These are phyloP conservation scores for Elongisporangium prolatum DNA, from an alignment of 352 stramenopile species.

Conservation along the genomic window DNA sequence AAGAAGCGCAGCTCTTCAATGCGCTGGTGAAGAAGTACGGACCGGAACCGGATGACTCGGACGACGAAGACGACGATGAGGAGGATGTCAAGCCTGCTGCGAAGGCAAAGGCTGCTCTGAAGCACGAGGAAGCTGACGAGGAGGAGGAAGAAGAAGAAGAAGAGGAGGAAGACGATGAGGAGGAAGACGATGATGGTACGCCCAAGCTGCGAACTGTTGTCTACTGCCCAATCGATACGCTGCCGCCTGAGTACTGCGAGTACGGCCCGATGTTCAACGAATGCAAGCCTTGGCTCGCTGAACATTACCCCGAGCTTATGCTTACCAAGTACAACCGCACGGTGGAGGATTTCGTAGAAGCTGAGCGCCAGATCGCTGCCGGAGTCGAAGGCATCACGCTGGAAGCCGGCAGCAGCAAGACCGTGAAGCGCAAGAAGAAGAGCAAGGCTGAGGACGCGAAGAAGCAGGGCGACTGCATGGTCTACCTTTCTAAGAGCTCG, in stretches of 20 bases:
- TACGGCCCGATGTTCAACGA: conserved; percentile 84
- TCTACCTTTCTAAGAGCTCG: conserved; percentile 67
- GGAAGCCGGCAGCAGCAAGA: conserved; percentile 62
- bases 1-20: conserved; percentile 76
- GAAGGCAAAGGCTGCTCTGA: conserved; percentile 5
- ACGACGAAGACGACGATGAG: conserved; percentile 56
- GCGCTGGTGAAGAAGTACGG: conserved; percentile 84
- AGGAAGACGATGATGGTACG: conserved; percentile 27
- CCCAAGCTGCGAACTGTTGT: conserved; percentile 56
- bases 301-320: conserved; percentile 65
- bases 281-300: conserved; percentile 76
- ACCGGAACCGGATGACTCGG: conserved; percentile 69
- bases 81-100: conserved; percentile 10
- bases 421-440: conserved; percentile 84
- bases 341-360: conserved; percentile 66
- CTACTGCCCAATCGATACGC: conserved; percentile 82
- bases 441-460: conserved; percentile 74
- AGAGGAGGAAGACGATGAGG: conserved; percentile 37
- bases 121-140: conserved; percentile 16
- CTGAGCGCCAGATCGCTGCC: conserved; percentile 72
- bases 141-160: conserved; percentile 29
- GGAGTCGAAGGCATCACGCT: conserved; percentile 76
- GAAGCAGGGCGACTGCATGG: conserved; percentile 58
- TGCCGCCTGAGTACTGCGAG: conserved; percentile 83
- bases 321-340: conserved; percentile 85